Evolutionary conservation across 768 basidiomycete species (phyloP), one percentile per base, ranked within the genome.

Genomic region (Mycena pura): DNA sequence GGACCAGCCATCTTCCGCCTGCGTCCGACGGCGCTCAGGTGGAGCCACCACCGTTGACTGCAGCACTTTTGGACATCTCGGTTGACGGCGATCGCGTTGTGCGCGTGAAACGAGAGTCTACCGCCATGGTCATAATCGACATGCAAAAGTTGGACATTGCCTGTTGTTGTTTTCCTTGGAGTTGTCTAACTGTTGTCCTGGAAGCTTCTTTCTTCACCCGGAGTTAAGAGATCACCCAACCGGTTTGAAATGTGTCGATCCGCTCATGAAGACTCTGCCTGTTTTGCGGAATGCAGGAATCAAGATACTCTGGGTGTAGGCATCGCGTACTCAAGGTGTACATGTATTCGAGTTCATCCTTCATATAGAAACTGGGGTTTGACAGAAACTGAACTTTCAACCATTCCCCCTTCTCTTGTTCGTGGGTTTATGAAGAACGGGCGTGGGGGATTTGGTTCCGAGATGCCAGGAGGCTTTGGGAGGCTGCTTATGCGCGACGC

Each of bases 291-390:
- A 78, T 31, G 73, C 78, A 11, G 85, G 83, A 40, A 74, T 82
- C 60, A 85, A 85, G 69, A 83, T 88, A 61, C 77, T 88, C 60
- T 90, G 88, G 88, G 80, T 88, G 86, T 88, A 70, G 54, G 80
- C 4, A 17, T 34, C 17, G 28, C 73, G 21, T 36, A 46, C n/a
- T 43, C 32, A 49, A n/a, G 6, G 21, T 31, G 55, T 14, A 44
- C 38, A 31, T 24, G 36, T 28, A 3, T 43, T 28, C 19, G 27
- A 21, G n/a, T 46, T 63, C 21, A 57, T 38, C 38, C n/a, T 57
- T 24, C 45, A 51, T 24, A 25, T 28, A 90, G 87, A 8, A 90
- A 89, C 68, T 90, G 88, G 88, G 88, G 88, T 25, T 76, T 90
- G n/a, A 88, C 87, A 6, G 81, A 84, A 7, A 80, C 82, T 61